Base-by-base conservation (phyloP, 352 stramenopile species). In the Pythium chondricola region DNA sequence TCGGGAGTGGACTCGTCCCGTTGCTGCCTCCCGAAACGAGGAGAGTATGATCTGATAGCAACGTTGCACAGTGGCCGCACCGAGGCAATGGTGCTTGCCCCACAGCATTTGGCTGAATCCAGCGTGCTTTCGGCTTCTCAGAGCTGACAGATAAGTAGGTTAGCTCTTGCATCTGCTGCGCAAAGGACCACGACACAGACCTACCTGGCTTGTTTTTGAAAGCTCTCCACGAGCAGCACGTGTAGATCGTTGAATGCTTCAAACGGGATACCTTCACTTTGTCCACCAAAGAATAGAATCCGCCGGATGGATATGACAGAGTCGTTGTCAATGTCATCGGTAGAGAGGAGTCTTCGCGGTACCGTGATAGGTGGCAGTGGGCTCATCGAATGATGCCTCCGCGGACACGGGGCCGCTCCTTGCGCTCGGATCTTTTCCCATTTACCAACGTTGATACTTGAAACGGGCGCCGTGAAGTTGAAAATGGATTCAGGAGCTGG, bases 331-430 rank as follows among this genome's bases (percentile, higher is more conserved):
- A 0, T 24, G 6, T 32, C 30, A 31, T 30, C 16, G 30, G 14
- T 38, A 8, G 14, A 14, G 14, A 83, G 61, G 20, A 69, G 27
- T 17, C 49, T 43, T 6, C 24, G 30, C 33, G 43, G 27, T 43
- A 62, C 74, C 17, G 44, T 17, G 32, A 56, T 56, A 35, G 69
- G 70, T 1, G 67, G 27, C 9, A 88, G 55, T 35, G 58, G 82
- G 13, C 75, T 85, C 68, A 87, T 87, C 3, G 69, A 78, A 49
- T 88, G 71, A 29, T 85, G 69, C 3, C 73, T 63, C 50, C 74
- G 59, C 30, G 76, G 76, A 50, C 62, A 84, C 1, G 78, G 78
- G 5, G 53, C 65, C 7, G 56, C 47, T 1, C 71, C 71, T 7
- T 38, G 22, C 16, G 61, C 61, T 43, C 75, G 67, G 14, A 85